These are phyloP conservation scores for Mortierella sp. DNA, from an alignment of 371 early-diverging fungal species.

Conservation along the genomic window DNA sequence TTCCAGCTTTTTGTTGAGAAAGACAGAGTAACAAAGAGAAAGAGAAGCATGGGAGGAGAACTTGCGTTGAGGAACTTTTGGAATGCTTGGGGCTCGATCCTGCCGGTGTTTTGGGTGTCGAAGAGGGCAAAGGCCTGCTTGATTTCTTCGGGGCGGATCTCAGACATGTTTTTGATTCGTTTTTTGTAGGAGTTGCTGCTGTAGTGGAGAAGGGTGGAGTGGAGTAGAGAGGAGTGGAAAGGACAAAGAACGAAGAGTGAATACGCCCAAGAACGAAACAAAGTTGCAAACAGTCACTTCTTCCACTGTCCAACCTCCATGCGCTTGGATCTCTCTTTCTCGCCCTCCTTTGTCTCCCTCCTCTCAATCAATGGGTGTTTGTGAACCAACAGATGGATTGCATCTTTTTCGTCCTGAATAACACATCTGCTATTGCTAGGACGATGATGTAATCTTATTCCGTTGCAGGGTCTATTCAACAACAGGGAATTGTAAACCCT, in stretches of 20 bases:
- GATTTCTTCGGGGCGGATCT: constrained; percentile 71
- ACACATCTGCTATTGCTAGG: no score
- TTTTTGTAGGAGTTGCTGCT: not conserved
- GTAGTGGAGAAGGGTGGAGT: not conserved
- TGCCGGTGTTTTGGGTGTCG: constrained; percentile 88
- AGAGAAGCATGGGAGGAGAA: not conserved
- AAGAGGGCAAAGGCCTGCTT: constrained; percentile 90
- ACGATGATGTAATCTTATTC: no score
- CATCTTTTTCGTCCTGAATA: no score
- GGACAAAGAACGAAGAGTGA: not conserved
- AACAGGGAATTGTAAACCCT: no score
- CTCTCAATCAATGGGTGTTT: no score
- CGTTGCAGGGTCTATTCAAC: no score
- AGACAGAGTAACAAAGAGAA: not conserved
- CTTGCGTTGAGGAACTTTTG: constrained; percentile 58
- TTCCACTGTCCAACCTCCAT: no score
- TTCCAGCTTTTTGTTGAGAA: not conserved
- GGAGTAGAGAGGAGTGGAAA: not conserved
- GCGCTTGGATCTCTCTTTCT: no score
- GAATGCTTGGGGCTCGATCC: constrained; percentile 81
- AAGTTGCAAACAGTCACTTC: no score
- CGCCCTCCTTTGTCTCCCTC: no score
- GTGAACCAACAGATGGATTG: no score
- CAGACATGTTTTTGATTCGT: constrained; percentile 18
- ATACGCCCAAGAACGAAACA: no score